Evolutionary conservation across 2,329 filamentous ascomycete species (phyloP).

Genomic region (Cercospora berteroae): DNA sequence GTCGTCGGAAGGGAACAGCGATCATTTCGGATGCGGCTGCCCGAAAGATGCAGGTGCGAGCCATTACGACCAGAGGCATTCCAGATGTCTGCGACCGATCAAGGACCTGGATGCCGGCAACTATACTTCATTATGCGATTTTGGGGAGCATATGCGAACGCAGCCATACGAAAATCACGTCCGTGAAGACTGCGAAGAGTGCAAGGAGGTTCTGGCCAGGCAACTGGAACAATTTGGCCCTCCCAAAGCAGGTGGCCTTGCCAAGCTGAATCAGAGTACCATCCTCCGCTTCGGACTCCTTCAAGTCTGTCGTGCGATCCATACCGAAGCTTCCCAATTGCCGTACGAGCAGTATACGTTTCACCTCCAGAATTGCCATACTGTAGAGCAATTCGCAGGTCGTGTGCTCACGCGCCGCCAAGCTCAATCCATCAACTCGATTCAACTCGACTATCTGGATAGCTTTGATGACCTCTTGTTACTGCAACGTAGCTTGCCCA

Average conservation of each 20-base stretch:
- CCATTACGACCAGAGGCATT: background rate
- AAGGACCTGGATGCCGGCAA: background rate
- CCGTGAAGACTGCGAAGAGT: background rate
- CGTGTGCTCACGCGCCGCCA: background rate
- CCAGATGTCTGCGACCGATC: background rate
- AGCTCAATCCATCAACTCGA: background rate
- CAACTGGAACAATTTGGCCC: background rate
- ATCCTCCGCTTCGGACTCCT: background rate
- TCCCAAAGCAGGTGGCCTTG: background rate
- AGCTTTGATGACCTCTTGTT: background rate
- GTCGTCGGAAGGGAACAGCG: too few relatives aligned
- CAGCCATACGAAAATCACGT: too few relatives aligned
- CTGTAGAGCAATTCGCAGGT: background rate
- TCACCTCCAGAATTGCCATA: background rate
- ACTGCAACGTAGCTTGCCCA: background rate
- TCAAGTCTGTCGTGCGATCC: background rate
- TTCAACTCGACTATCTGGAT: background rate
- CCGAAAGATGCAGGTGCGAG: too few relatives aligned
- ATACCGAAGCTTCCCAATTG: background rate
- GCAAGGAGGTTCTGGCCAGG: background rate
- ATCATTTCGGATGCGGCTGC: too few relatives aligned
- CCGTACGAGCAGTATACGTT: background rate
- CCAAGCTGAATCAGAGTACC: background rate
- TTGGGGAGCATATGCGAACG: background rate
- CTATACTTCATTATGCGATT: background rate